Conservation (phyloP, 2,329 filamentous ascomycete species). For the Fusarium bactridioides region DNA sequence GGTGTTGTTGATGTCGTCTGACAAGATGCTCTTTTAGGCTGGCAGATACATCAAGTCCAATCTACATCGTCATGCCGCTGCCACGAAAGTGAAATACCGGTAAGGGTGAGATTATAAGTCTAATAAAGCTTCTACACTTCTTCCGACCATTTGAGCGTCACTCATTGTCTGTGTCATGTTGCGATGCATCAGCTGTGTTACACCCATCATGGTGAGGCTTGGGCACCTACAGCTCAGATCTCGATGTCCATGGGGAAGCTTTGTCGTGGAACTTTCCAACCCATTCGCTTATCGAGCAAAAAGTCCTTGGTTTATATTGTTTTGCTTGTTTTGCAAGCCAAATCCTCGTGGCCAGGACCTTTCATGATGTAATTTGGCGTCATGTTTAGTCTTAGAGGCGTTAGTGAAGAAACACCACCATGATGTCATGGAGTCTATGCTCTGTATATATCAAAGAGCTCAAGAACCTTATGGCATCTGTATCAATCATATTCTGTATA, state of each 20-base stretch:
- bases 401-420: conserved; percentile 13
- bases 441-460: conserved; percentile 29
- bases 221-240: conserved; percentile 1
- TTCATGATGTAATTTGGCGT: conserved; percentile 37
- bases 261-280: conserved; percentile 17
- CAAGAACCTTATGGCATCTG: background rate
- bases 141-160: background rate
- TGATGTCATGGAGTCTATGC: conserved; percentile 29
- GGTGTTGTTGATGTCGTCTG: background rate
- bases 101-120: background rate
- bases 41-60: background rate
- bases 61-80: background rate
- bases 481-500: background rate
- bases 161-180: background rate
- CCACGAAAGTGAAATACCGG: background rate
- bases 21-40: background rate
- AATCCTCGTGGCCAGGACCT: conserved; percentile 6
- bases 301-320: background rate
- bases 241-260: conserved; percentile 15
- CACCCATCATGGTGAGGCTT: background rate
- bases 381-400: conserved; percentile 20
- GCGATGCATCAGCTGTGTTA: background rate
- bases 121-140: background rate
- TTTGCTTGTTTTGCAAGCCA: background rate
- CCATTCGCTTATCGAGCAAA: background rate